Conservation (phyloP, 140 eudicot species). For the Senecio squalidus region DNA sequence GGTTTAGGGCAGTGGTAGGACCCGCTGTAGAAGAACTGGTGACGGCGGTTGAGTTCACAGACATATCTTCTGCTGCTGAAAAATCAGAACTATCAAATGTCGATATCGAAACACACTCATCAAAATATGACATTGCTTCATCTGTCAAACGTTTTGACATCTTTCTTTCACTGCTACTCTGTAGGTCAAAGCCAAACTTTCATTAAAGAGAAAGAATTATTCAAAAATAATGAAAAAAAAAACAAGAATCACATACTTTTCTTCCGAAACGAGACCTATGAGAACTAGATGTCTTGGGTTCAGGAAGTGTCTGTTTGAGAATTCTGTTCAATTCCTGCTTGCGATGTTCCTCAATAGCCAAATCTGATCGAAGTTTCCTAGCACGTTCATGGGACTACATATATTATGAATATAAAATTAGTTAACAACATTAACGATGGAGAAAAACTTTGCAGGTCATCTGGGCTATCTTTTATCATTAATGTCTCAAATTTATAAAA, state of each 20-base stretch:
- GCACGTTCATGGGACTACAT: slow-evolving; percentile 87
- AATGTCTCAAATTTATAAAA: neutral
- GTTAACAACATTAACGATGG: neutral
- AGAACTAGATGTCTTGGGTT: slow-evolving; percentile 51
- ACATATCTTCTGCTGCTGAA: slow-evolving; percentile 87
- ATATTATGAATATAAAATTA: neutral
- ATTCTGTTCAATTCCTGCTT: slow-evolving; percentile 69
- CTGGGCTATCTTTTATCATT: neutral
- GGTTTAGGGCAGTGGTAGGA: slow-evolving; percentile 11
- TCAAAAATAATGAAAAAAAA: neutral
- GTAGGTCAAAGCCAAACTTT: slow-evolving; percentile 19
- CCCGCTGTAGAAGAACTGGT: slow-evolving; percentile 5
- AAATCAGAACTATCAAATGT: slow-evolving; percentile 96
- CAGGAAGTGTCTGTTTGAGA: slow-evolving; percentile 71
- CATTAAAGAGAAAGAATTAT: too few species aligned
- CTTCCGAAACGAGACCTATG: slow-evolving; percentile 61
- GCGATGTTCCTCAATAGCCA: slow-evolving; percentile 87
- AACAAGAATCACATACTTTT: slow-evolving; percentile 41
- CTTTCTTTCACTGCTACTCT: slow-evolving; percentile 83
- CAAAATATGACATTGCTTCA: slow-evolving; percentile 95
- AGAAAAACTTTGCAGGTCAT: neutral
- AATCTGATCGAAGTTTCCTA: slow-evolving; percentile 79
- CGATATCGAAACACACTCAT: slow-evolving; percentile 94
- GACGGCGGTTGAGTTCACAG: slow-evolving; percentile 25
- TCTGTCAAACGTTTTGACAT: slow-evolving; percentile 86